Percentiles rank a stretch among this genome's conserved stretches.
Evolutionary conservation across 2,329 filamentous ascomycete species (phyloP).

Genomic region (Penicillium thymicola): DNA sequence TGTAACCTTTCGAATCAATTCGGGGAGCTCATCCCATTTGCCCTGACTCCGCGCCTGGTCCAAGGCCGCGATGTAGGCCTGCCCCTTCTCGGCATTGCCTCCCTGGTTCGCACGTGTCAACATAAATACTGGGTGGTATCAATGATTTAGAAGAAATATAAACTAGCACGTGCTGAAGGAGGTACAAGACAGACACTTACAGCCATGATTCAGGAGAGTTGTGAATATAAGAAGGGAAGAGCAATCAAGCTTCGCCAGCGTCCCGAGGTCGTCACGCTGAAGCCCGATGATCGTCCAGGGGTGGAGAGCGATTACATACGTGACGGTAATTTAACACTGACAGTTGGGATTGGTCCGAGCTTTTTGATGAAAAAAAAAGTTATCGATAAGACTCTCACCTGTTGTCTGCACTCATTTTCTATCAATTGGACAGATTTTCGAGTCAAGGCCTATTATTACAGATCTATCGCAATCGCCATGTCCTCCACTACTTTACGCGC

Average conservation of each 20-base stretch:
- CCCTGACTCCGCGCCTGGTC: slow-evolving; percentile 85
- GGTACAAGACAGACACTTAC: slow-evolving; percentile 13
- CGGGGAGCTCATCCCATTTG: slow-evolving; percentile 80
- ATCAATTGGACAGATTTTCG: slow-evolving; percentile 1
- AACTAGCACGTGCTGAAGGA: slow-evolving; percentile 8
- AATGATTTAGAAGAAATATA: slow-evolving; percentile 9
- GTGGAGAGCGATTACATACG: slow-evolving; percentile 19
- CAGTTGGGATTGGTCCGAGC: slow-evolving; percentile 34
- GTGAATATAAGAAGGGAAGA: slow-evolving; percentile 16
- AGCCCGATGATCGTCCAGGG: slow-evolving; percentile 26
- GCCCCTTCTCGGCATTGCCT: slow-evolving; percentile 68
- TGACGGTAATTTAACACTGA: slow-evolving; percentile 29
- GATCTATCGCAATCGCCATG: slow-evolving; percentile 12
- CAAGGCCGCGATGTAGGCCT: slow-evolving; percentile 75
- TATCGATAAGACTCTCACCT: slow-evolving; percentile 11
- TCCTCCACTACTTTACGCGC: slow-evolving; percentile 40
- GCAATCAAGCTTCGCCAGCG: slow-evolving; percentile 8
- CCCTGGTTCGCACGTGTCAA: slow-evolving; percentile 32
- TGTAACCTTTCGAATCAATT: slow-evolving; percentile 86
- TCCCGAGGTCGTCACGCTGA: slow-evolving; percentile 3
- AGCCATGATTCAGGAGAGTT: slow-evolving; percentile 20
- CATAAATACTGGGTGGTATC: slow-evolving; percentile 12
- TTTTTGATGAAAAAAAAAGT: slow-evolving; percentile 22
- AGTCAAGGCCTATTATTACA: not conserved
- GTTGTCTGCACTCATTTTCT: not conserved